Base-by-base conservation (phyloP, 495 filamentous ascomycete genomes). In the Terfezia boudieri region DNA sequence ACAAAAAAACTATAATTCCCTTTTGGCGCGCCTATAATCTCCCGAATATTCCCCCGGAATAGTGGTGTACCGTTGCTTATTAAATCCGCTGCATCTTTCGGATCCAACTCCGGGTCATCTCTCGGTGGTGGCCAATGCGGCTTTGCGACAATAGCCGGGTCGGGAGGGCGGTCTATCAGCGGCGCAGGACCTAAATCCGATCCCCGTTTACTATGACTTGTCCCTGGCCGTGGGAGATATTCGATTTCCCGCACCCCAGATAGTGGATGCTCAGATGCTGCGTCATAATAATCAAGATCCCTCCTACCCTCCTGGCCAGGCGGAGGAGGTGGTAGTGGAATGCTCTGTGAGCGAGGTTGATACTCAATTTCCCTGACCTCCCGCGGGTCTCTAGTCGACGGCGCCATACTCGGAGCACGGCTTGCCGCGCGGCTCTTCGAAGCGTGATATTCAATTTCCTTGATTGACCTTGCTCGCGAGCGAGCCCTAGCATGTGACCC, bases 61-160 rank as follows among this genome's bases (percentile, higher is more conserved):
- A 49, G 62, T 14, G 63, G 63, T 16, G 62, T 62, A 36, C 63
- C 63, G 17, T 64, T 57, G n/a, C 62, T 53, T 20, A 65, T 58
- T 37, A 60, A 61, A n/a, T 49, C 53, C 50, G 61, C 55, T 17
- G 62, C 62, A 14, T 65, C 62, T 35, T n/a, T 32, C 12, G 60
- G 36, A 35, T 59, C 57, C 50, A 65, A 54, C 36, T 55, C 62
- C 11, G 62, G 56, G 53, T 64, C 61, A 52, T 61, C 57, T 9
- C 51, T 37, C 20, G 50, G 49, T 46, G 60, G 60, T 12, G 60
- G 60, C 60, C 60, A 62, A 46, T 46, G 41, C 12, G 41, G 41
- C 17, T 14, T 46, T 5, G 12, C 8, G 12, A 46, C 41, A 20
- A 46, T 14, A 0, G 41, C 41, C 8, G 41, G 41, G 4, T 46